These are phyloP conservation scores for Solanum sitiens DNA, from an alignment of 257 asterid genomes.

Conservation along the genomic window DNA sequence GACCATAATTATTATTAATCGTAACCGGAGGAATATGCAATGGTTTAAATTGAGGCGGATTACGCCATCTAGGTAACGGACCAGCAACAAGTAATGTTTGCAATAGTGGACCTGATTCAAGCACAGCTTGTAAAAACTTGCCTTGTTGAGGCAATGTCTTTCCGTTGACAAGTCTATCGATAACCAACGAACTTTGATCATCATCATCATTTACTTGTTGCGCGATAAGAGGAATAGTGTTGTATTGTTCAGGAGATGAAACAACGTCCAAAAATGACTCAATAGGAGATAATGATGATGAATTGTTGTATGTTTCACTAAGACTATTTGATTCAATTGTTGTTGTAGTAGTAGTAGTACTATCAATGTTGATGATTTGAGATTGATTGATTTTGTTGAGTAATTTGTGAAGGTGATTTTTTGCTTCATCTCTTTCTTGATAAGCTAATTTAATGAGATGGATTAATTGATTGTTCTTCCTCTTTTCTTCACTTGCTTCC, in stretches of 20 bases:
- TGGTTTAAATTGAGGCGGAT: conserved; percentile 7
- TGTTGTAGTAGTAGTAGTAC: neutral
- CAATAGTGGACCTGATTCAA: conserved; percentile 17
- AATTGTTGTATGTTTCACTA: conserved; percentile 38
- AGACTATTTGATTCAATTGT: conserved; percentile 60
- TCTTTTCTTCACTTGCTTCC: conserved; percentile 21
- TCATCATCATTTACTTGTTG: neutral
- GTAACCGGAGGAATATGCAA: conserved; percentile 3
- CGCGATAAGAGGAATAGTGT: neutral
- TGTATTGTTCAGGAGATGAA: conserved; percentile 27
- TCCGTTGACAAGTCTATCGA: conserved; percentile 43
- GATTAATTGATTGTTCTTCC: conserved; percentile 15
- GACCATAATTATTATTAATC: neutral
- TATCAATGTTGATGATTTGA: conserved; percentile 11
- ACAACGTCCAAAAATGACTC: conserved; percentile 40
- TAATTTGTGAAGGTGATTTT: conserved; percentile 25
- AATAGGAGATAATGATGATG: conserved; percentile 32
- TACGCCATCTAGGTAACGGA: conserved; percentile 22
- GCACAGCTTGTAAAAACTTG: conserved; percentile 8
- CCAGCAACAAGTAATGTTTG: conserved; percentile 13
- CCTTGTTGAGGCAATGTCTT: conserved; percentile 14
- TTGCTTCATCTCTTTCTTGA: conserved; percentile 36
- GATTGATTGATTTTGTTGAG: conserved; percentile 22
- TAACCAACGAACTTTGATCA: conserved; percentile 33
- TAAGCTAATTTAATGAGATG: conserved; percentile 11